Percentiles rank a stretch among this genome's conserved stretches.
Conservation (phyloP, 2,329 filamentous ascomycete species). For the Phoma sp. region DNA sequence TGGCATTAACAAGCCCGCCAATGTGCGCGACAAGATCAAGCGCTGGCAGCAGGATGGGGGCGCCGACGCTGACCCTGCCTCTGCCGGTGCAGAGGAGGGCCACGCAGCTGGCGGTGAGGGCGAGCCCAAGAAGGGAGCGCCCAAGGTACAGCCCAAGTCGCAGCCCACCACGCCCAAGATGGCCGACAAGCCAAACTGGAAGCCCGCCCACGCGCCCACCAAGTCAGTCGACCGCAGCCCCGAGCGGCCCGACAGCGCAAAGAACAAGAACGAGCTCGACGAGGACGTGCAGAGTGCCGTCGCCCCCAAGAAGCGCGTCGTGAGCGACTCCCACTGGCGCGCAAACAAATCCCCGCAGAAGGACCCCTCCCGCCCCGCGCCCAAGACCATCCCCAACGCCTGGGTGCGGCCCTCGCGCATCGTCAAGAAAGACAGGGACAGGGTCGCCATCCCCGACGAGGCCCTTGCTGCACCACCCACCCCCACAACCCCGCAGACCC, state of each 20-base stretch:
- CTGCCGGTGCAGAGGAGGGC: conserved; percentile 13
- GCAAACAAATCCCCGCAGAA: conserved; percentile 58
- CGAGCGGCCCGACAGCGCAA: conserved; percentile 39
- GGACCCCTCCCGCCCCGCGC: conserved; percentile 36
- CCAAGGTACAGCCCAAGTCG: conserved; percentile 14
- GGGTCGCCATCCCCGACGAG: conserved; percentile 13
- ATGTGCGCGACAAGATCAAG: conserved; percentile 76
- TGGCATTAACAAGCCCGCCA: conserved; percentile 51
- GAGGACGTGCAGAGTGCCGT: conserved; percentile 57
- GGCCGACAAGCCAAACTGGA: conserved; percentile 38
- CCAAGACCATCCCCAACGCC: conserved; percentile 45
- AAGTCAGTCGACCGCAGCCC: conserved; percentile 34
- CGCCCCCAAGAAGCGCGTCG: conserved; percentile 86
- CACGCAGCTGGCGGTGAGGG: background rate
- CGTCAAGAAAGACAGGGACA: conserved; percentile 27
- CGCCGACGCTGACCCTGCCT: conserved; percentile 58
- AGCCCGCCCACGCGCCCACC: conserved; percentile 31
- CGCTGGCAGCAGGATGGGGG: conserved; percentile 84
- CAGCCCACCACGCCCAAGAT: conserved; percentile 34
- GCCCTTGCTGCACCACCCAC: conserved; percentile 19
- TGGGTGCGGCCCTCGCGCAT: conserved; percentile 47
- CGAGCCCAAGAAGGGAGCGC: background rate
- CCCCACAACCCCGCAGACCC: conserved; percentile 19
- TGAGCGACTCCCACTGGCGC: conserved; percentile 89
- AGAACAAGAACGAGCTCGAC: conserved; percentile 50